Percentiles rank a stretch among this genome's conserved stretches.
Evolutionary conservation across 176 grass and related monocot genomes (phyloP).

Genomic region (Melocanna baccifera): DNA sequence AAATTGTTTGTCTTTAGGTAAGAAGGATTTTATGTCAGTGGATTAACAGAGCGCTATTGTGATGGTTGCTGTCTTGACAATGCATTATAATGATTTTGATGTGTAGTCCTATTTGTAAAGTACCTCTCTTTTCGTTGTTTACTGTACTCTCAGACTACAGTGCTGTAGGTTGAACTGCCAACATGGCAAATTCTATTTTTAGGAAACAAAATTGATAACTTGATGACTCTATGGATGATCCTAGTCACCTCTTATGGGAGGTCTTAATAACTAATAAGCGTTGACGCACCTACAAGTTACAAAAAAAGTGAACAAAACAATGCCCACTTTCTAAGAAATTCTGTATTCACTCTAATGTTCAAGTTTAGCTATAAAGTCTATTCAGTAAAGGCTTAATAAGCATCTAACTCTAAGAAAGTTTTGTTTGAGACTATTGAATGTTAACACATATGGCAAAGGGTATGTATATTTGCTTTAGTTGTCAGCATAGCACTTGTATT

Average conservation of each 20-base stretch:
- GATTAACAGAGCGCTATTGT: background rate
- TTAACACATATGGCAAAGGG: background rate
- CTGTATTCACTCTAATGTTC: background rate
- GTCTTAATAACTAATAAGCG: background rate
- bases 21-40: background rate
- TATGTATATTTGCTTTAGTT: background rate
- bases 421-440: background rate
- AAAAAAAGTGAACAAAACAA: background rate
- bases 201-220: background rate
- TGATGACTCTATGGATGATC: background rate
- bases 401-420: background rate
- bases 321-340: background rate
- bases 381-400: background rate
- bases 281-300: background rate
- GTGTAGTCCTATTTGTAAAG: background rate
- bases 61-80: background rate
- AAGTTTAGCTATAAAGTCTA: background rate
- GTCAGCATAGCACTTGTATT: background rate
- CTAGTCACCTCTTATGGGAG: background rate
- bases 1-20: background rate
- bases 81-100: background rate
- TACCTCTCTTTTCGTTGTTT: background rate
- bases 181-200: background rate
- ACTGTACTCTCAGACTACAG: background rate
- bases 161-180: background rate